Evolutionary conservation across 345 rosid species (phyloP).

Genomic region (Euphorbia pulcherrima): DNA sequence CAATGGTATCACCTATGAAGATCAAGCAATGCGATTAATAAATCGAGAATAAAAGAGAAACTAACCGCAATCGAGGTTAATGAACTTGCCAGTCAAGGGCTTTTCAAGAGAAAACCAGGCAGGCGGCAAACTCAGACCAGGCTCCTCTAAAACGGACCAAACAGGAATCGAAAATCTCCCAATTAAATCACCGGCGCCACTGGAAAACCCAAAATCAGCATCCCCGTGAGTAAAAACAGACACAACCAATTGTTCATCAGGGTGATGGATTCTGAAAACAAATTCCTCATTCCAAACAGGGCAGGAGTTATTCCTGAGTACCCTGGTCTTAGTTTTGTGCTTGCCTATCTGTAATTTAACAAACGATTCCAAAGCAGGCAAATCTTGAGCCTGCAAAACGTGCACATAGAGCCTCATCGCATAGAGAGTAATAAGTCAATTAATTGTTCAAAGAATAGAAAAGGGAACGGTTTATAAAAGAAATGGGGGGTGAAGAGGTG

Average conservation of each 20-base stretch:
- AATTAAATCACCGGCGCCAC: constrained; percentile 38
- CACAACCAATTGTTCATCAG: constrained; percentile 44
- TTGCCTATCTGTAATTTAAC: constrained; percentile 63
- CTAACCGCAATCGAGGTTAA: constrained; percentile 56
- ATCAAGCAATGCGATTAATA: neutral
- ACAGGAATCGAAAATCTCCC: constrained; percentile 62
- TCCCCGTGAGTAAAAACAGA: constrained; percentile 44
- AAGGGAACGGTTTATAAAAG: neutral
- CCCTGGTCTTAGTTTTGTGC: constrained; percentile 58
- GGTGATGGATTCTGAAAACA: constrained; percentile 40
- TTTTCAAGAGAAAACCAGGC: constrained; percentile 66
- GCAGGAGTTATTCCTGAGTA: constrained; percentile 28
- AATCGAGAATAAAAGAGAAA: constrained; percentile 5
- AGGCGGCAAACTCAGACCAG: constrained; percentile 61
- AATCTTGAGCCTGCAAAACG: constrained; percentile 63
- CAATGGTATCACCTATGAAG: neutral
- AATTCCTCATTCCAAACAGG: constrained; percentile 89
- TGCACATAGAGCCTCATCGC: constrained; percentile 71
- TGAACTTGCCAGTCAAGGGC: constrained; percentile 42
- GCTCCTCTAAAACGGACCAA: constrained; percentile 38
- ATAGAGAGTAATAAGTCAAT: no score
- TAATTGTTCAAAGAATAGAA: neutral
- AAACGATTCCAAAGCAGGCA: constrained; percentile 48
- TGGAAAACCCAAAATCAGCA: constrained; percentile 39
- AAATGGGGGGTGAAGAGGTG: neutral